Evolutionary conservation across 169 alveolate species (phyloP).

Genomic region (Cyclospora cayetanensis): DNA sequence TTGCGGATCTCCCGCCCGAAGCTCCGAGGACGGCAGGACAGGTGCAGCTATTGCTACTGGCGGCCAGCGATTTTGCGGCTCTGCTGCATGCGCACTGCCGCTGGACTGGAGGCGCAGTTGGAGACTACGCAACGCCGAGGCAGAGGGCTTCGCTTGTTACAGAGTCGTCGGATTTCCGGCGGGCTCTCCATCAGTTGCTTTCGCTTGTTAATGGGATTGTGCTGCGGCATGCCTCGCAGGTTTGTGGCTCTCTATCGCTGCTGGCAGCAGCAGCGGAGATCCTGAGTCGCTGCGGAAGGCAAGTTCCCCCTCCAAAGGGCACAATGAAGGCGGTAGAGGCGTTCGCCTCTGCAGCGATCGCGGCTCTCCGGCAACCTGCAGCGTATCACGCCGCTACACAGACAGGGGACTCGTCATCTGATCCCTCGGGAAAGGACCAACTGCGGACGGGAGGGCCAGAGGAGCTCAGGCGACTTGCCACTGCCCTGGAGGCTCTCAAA

Average conservation of each 20-base stretch:
- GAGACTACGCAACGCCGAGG: background rate
- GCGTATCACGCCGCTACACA: background rate
- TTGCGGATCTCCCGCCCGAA: background rate
- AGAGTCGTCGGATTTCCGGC: background rate
- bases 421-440: background rate
- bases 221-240: conserved; percentile 30
- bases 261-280: conserved; percentile 49
- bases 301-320: conserved; percentile 21
- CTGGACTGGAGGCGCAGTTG: background rate
- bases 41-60: conserved; percentile 47
- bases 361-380: conserved; percentile 52
- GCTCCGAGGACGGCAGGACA: conserved; percentile 42
- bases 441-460: conserved; percentile 25
- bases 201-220: conserved; percentile 8
- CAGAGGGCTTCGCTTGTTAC: background rate
- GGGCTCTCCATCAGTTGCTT: conserved; percentile 22
- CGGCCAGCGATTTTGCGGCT: conserved; percentile 36
- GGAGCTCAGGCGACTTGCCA: conserved; percentile 37
- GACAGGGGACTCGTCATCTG: background rate
- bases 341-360: conserved; percentile 47
- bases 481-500: conserved; percentile 43
- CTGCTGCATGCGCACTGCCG: conserved; percentile 58
- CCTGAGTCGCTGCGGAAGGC: conserved; percentile 25
- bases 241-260: conserved; percentile 31
- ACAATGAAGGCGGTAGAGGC: conserved; percentile 40